Percentiles rank a stretch among this genome's conserved stretches.
Evolutionary conservation across 768 basidiomycete genomes (phyloP).

Genomic region (Lenzites betulinus): DNA sequence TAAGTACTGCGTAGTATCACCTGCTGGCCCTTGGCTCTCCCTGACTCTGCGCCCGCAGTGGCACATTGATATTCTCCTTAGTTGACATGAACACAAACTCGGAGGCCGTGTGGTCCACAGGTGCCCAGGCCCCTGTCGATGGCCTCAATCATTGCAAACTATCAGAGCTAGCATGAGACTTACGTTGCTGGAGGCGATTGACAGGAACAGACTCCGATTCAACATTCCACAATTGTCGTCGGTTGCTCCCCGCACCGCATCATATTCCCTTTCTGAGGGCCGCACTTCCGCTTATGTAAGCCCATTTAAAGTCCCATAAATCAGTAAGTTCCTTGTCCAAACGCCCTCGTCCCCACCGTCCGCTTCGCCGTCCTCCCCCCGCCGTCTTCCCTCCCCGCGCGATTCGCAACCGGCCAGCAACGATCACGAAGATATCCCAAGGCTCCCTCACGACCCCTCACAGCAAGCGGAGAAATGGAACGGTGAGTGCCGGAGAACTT

Average conservation of each 20-base stretch:
- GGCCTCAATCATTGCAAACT: background rate
- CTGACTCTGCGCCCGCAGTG: background rate
- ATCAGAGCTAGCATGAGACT: background rate
- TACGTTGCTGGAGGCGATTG: background rate
- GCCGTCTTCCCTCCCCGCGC: background rate
- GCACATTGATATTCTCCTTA: background rate
- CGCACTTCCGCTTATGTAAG: slow-evolving; percentile 15
- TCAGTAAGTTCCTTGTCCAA: background rate
- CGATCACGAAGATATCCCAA: slow-evolving; percentile 3
- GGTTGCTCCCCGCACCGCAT: slow-evolving; percentile 25
- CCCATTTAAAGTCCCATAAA: slow-evolving; percentile 14
- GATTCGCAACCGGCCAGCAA: background rate
- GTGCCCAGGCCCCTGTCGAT: background rate
- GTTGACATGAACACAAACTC: background rate
- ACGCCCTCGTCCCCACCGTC: slow-evolving; percentile 1
- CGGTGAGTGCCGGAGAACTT: slow-evolving; percentile 21
- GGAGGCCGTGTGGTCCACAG: too few species aligned
- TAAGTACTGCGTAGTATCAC: too few species aligned
- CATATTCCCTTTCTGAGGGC: slow-evolving; percentile 11
- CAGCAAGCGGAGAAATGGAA: slow-evolving; percentile 23
- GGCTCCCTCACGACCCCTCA: background rate
- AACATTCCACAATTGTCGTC: slow-evolving; percentile 19
- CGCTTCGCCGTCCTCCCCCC: slow-evolving; percentile 2
- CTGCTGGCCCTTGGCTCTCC: background rate
- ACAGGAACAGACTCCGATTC: slow-evolving; percentile 1